Conservation (phyloP, 371 early-diverging fungal species). For the Actinomucor elegans region DNA sequence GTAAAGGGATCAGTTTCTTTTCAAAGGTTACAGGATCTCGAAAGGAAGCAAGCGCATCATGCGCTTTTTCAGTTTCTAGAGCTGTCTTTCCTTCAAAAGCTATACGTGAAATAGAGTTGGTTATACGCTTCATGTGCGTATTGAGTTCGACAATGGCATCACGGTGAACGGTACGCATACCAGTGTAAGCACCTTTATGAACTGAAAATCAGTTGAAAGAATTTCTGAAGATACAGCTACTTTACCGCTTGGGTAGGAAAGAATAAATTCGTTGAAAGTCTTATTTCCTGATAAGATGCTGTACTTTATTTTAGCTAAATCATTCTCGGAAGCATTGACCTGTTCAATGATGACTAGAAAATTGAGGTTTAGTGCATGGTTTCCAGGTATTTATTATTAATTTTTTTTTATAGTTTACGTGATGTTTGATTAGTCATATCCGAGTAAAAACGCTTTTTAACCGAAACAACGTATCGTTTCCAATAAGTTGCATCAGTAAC, state of each 20-base stretch:
- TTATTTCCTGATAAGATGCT: constrained; percentile 1
- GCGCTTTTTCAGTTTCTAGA: constrained; percentile 23
- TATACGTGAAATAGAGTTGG: constrained; percentile 46
- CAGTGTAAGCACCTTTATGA: constrained; percentile 55
- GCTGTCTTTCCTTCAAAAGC: constrained; percentile 23
- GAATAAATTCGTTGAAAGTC: constrained; percentile 34
- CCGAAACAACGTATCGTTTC: too few relatives aligned
- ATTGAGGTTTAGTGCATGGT: too few relatives aligned
- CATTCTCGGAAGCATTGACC: constrained; percentile 13
- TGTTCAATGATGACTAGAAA: constrained; percentile 45
- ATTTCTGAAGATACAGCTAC: background rate
- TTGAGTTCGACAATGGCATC: constrained; percentile 48
- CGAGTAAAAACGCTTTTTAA: too few relatives aligned
- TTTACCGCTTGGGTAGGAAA: constrained; percentile 42
- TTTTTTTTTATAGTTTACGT: too few relatives aligned
- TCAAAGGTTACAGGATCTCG: constrained; percentile 32
- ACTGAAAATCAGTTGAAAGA: background rate
- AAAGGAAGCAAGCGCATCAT: constrained; percentile 28
- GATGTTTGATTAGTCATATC: too few relatives aligned
- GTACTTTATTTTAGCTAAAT: constrained; percentile 17
- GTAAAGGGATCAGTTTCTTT: constrained; percentile 36
- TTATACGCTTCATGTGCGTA: constrained; percentile 51
- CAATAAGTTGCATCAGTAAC: too few relatives aligned
- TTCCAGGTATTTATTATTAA: too few relatives aligned
- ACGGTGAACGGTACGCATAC: constrained; percentile 47